Conservation (phyloP, 208 protist genomes). For the Trichomonas tenax region DNA sequence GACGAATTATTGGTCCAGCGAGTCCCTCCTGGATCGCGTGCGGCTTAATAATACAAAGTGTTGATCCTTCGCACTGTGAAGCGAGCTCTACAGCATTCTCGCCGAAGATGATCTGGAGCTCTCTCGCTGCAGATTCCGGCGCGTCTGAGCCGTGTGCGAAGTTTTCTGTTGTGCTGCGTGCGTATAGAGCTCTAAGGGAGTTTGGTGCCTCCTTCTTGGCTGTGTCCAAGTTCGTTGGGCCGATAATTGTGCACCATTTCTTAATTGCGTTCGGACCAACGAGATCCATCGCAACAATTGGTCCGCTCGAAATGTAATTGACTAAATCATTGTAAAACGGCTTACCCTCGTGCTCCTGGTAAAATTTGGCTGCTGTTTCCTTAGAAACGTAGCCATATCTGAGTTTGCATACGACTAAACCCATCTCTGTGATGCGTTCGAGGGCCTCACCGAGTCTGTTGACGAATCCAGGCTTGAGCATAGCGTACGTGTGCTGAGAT, state of each 20-base stretch:
- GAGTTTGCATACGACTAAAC: background rate
- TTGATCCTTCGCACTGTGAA: background rate
- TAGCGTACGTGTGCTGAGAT: background rate
- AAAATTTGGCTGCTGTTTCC: background rate
- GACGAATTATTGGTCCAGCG: background rate
- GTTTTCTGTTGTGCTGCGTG: background rate
- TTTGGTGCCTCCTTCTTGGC: constrained; percentile 14
- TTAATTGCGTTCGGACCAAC: background rate
- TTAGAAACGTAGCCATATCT: background rate
- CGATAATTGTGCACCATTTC: background rate
- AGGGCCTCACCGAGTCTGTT: background rate
- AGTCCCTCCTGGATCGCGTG: background rate
- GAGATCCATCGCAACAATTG: background rate
- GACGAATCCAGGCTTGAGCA: background rate
- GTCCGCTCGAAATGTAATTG: background rate
- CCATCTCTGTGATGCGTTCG: background rate
- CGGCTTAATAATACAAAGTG: background rate
- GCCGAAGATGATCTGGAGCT: background rate
- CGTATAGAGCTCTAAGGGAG: background rate
- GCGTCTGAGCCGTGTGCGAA: constrained; percentile 17
- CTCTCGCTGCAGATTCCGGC: background rate
- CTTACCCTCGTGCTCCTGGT: background rate
- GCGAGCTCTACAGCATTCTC: background rate
- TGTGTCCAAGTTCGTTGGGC: background rate
- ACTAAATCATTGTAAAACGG: background rate